Conservation (phyloP, 352 stramenopile genomes). For the Saprolegnia diclina region DNA sequence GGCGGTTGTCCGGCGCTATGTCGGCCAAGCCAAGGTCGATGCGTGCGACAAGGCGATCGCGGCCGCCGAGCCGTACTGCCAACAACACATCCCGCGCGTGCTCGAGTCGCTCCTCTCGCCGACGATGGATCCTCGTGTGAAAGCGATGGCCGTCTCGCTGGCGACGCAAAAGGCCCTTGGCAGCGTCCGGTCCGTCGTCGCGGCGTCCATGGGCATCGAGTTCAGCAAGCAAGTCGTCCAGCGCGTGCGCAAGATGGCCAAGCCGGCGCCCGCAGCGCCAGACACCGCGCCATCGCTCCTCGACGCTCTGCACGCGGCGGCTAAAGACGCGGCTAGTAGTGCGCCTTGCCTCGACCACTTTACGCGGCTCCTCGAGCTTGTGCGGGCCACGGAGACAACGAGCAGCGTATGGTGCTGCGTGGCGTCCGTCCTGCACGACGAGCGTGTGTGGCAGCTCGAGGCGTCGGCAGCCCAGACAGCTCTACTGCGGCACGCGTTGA, state of each 20-base stretch:
- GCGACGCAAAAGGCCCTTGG: conserved; percentile 20
- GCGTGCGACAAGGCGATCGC: conserved; percentile 8
- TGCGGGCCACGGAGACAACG: background rate
- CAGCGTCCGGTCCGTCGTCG: conserved; percentile 1
- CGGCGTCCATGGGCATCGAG: conserved; percentile 21
- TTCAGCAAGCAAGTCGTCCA: conserved; percentile 26
- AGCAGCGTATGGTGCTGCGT: conserved; percentile 6
- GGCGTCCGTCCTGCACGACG: background rate
- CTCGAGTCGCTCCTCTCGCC: conserved; percentile 17
- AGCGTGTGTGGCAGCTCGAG: background rate
- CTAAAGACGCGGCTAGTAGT: background rate
- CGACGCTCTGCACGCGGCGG: background rate
- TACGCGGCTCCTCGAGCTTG: background rate
- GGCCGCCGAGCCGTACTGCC: conserved; percentile 19
- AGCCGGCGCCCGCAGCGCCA: background rate
- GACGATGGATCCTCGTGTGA: background rate
- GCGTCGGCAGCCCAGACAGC: background rate
- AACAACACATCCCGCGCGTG: conserved; percentile 17
- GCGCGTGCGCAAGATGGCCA: conserved; percentile 1
- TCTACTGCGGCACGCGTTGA: background rate
- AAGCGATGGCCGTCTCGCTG: conserved; percentile 6
- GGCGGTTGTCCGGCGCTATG: conserved; percentile 1
- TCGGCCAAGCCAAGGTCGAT: conserved; percentile 7
- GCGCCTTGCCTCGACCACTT: background rate
- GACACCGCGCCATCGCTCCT: conserved; percentile 1